Evolutionary conservation across 495 filamentous ascomycete species (phyloP).

Genomic region (Annulohypoxylon nitens): DNA sequence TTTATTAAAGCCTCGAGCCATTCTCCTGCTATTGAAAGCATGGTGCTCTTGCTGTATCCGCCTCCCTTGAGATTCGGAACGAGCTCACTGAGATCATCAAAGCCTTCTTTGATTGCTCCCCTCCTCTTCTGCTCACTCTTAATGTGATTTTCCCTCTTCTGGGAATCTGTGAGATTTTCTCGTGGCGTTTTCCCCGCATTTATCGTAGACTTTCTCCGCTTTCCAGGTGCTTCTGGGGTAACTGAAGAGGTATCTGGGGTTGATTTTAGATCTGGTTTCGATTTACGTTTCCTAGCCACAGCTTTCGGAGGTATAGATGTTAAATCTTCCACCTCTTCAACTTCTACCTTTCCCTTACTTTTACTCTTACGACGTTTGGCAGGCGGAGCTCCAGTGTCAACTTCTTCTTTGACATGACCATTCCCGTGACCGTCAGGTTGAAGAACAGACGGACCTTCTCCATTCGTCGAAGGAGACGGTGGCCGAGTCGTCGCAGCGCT

Average conservation of each 20-base stretch:
- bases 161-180: conserved; percentile 84
- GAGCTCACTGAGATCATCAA: conserved; percentile 76
- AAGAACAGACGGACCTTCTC: conserved; percentile 52
- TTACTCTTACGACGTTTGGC: conserved; percentile 66
- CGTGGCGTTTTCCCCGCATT: conserved; percentile 64
- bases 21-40: conserved; percentile 76
- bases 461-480: conserved; percentile 64
- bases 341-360: conserved; percentile 45
- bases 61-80: conserved; percentile 78
- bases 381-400: conserved; percentile 56
- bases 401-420: conserved; percentile 52
- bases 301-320: conserved; percentile 33
- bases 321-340: conserved; percentile 40
- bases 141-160: conserved; percentile 91
- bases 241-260: conserved; percentile 40
- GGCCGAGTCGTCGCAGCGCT: conserved; percentile 70
- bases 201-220: conserved; percentile 46
- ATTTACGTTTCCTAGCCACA: conserved; percentile 54
- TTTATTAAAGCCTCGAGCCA: conserved; percentile 79
- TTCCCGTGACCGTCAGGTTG: conserved; percentile 26
- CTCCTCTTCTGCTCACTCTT: conserved; percentile 88
- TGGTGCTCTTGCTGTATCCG: conserved; percentile 83
- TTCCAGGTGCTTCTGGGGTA: conserved; percentile 47
- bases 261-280: conserved; percentile 48
- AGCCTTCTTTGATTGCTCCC: conserved; percentile 81